Percentiles rank a stretch among this genome's conserved stretches.
phyloP scores from a whole-genome alignment of 2,329 filamentous ascomycete genomes.

The Alternaria incomplexa region DNA sequence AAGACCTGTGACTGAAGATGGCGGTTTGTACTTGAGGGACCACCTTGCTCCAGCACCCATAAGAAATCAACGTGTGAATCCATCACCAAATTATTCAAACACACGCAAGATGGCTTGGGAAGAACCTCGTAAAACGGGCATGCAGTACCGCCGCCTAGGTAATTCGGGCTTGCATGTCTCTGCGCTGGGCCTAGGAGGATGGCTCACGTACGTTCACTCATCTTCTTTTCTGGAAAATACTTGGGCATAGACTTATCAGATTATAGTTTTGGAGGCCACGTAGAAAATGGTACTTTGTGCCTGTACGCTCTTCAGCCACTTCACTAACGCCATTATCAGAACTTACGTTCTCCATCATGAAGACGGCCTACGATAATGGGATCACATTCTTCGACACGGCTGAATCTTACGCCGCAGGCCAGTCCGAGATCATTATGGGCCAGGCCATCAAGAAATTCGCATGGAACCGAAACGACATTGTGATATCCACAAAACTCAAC shows the following conservation, averaged over 20 bases:
- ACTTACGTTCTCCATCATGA: slow-evolving; percentile 61
- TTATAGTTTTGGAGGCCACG: slow-evolving; percentile 65
- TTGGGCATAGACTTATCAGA: neutral
- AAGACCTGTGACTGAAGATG: neutral
- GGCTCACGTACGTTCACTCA: slow-evolving; percentile 65
- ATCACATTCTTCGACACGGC: slow-evolving; percentile 49
- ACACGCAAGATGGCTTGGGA: slow-evolving; percentile 34
- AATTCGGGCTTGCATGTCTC: slow-evolving; percentile 77
- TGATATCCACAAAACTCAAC: slow-evolving; percentile 55
- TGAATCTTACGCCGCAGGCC: slow-evolving; percentile 56
- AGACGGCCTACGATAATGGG: slow-evolving; percentile 62
- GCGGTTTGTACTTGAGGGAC: neutral
- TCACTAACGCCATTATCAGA: slow-evolving; percentile 43
- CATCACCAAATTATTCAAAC: neutral
- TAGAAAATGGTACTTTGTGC: slow-evolving; percentile 62
- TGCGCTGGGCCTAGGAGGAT: slow-evolving; percentile 67
- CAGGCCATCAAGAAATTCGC: slow-evolving; percentile 62
- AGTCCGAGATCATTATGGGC: slow-evolving; percentile 63
- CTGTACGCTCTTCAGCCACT: neutral
- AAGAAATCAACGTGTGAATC: neutral
- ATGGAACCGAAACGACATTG: slow-evolving; percentile 58
- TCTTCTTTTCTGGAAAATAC: neutral
- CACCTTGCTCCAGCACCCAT: neutral
- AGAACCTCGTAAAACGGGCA: slow-evolving; percentile 42
- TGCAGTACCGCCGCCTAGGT: slow-evolving; percentile 71